These are phyloP conservation scores for Boletus tylopilopsis DNA, from an alignment of 768 basidiomycete genomes.

Conservation along the genomic window DNA sequence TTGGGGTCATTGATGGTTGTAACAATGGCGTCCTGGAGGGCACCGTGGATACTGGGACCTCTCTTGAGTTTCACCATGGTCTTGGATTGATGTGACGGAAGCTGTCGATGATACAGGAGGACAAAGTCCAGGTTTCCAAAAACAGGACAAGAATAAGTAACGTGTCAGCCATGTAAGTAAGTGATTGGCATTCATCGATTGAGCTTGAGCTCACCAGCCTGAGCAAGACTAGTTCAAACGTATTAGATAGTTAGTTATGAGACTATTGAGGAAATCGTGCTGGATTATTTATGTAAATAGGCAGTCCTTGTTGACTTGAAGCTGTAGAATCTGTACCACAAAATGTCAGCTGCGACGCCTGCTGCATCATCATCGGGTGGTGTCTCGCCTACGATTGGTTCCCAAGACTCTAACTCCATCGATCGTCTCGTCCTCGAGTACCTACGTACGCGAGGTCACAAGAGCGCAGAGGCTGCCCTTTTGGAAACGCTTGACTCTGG, in stretches of 20 bases:
- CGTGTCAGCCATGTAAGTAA: no score
- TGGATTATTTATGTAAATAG: no score
- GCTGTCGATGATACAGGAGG: no score
- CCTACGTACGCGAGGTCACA: constrained; percentile 44
- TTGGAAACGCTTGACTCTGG: constrained; percentile 36
- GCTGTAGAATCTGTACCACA: background rate
- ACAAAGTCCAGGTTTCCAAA: no score
- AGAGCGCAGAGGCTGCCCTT: constrained; percentile 40
- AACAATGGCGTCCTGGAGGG: constrained; percentile 23
- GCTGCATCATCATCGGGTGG: constrained; percentile 33
- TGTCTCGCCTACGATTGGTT: constrained; percentile 28
- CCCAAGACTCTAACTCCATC: constrained; percentile 29
- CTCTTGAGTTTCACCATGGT: constrained; percentile 23
- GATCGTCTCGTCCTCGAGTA: constrained; percentile 48
- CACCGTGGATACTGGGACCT: constrained; percentile 5
- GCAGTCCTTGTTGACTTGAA: no score
- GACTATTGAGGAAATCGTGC: no score
- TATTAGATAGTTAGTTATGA: no score
- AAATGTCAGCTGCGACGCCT: constrained; percentile 32
- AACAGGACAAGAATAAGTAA: constrained; percentile 2
- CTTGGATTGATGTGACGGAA: no score
- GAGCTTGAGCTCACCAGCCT: no score
- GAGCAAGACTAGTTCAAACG: no score
- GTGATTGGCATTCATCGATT: background rate
- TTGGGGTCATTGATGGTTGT: constrained; percentile 27